Conservation (phyloP, 352 stramenopile genomes). For the Phytophthora hybrid region DNA sequence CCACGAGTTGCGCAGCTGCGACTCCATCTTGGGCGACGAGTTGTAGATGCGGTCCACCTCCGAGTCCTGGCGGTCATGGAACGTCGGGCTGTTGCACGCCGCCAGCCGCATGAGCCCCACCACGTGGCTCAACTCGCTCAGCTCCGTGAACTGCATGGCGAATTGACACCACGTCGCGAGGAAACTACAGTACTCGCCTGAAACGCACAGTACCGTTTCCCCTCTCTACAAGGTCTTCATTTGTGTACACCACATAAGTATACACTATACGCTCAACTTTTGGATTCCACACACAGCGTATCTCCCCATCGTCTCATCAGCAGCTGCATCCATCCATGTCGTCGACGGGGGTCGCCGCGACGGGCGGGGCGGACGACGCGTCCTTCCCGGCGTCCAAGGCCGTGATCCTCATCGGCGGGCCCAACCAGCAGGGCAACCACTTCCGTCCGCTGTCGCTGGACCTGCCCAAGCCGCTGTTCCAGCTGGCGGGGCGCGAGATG, state of each 20-base stretch:
- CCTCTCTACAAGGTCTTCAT: constrained; percentile 6
- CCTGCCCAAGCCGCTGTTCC: constrained; percentile 89
- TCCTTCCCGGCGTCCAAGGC: constrained; percentile 84
- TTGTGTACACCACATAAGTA: too few species aligned
- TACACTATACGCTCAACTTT: neutral
- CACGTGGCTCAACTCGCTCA: constrained; percentile 87
- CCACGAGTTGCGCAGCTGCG: constrained; percentile 89
- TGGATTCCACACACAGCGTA: neutral
- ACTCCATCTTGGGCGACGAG: constrained; percentile 90
- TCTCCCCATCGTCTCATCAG: constrained; percentile 10
- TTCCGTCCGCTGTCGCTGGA: constrained; percentile 90
- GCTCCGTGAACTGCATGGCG: constrained; percentile 90
- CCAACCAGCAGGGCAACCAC: constrained; percentile 89
- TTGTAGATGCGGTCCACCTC: constrained; percentile 92
- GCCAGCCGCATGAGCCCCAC: constrained; percentile 85
- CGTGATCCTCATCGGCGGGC: constrained; percentile 88
- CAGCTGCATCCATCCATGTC: constrained; percentile 15
- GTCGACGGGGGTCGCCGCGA: constrained; percentile 25
- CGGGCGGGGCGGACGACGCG: constrained; percentile 45
- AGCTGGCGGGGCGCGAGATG: constrained; percentile 87
- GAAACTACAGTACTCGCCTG: neutral
- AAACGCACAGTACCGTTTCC: neutral
- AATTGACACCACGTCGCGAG: neutral
- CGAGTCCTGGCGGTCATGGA: constrained; percentile 91
- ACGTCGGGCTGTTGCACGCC: constrained; percentile 87